Evolutionary conservation across 768 basidiomycete genomes (phyloP).

Genomic region (Podaxis mareebaensis): DNA sequence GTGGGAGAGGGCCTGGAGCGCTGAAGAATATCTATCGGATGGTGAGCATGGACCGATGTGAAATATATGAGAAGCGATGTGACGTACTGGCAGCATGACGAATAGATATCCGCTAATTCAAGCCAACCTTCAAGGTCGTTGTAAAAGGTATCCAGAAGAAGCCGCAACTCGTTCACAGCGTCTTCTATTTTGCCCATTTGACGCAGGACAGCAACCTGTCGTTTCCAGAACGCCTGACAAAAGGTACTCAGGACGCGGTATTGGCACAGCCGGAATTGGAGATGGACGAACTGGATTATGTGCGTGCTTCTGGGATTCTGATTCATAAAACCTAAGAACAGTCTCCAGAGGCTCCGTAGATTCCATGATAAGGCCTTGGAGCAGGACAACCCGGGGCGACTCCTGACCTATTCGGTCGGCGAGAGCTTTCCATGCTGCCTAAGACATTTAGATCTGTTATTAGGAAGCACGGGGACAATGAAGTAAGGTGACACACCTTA

Average conservation of each 20-base stretch:
- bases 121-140: slow-evolving; percentile 88
- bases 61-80: background rate
- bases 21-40: slow-evolving; percentile 59
- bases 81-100: slow-evolving; percentile 71
- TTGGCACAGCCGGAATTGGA: background rate
- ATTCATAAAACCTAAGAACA: slow-evolving; percentile 66
- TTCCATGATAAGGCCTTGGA: slow-evolving; percentile 80
- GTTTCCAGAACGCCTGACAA: slow-evolving; percentile 70
- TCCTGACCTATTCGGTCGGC: slow-evolving; percentile 37
- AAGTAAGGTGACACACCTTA: slow-evolving; percentile 50
- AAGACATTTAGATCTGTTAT: background rate
- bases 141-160: slow-evolving; percentile 85
- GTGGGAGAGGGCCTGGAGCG: slow-evolving; percentile 79
- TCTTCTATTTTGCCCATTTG: slow-evolving; percentile 61
- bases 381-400: slow-evolving; percentile 77
- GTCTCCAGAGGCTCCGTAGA: slow-evolving; percentile 55
- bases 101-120: slow-evolving; percentile 81
- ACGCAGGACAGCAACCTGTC: slow-evolving; percentile 74
- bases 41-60: background rate
- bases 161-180: slow-evolving; percentile 69
- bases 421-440: slow-evolving; percentile 16
- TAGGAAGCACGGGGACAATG: background rate
- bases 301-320: slow-evolving; percentile 63
- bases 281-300: slow-evolving; percentile 62
- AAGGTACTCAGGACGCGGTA: background rate